Conservation (phyloP, 2,329 filamentous ascomycete species). For the Trichoderma asperellum region DNA sequence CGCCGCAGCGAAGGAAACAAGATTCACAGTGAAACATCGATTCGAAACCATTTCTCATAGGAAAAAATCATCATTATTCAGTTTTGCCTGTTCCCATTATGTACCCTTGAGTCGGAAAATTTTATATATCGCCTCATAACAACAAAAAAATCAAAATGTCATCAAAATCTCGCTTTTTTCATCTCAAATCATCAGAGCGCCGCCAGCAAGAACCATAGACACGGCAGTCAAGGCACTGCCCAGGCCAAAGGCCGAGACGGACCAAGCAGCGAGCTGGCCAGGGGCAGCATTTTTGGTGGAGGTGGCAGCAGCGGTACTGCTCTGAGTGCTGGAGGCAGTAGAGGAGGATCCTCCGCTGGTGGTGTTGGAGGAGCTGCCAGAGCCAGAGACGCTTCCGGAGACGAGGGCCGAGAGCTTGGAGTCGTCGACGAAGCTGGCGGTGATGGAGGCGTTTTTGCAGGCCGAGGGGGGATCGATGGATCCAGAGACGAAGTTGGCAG, state of each 20-base stretch:
- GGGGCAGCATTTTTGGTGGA: conserved; percentile 36
- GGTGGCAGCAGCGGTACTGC: conserved; percentile 32
- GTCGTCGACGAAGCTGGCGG: conserved; percentile 41
- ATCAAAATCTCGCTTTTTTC: background rate
- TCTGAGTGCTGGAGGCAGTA: conserved; percentile 31
- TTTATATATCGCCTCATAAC: conserved; percentile 7
- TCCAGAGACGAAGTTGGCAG: conserved; percentile 59
- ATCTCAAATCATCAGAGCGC: conserved; percentile 37
- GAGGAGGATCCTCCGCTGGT: conserved; percentile 19
- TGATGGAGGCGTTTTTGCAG: conserved; percentile 45
- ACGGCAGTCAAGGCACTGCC: conserved; percentile 35
- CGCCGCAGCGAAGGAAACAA: background rate
- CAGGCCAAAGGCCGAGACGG: conserved; percentile 32
- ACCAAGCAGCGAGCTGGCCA: conserved; percentile 34
- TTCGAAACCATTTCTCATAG: background rate
- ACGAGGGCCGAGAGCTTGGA: conserved; percentile 43
- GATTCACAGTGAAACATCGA: background rate
- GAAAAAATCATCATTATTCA: conserved; percentile 7
- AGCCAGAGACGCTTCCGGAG: conserved; percentile 3
- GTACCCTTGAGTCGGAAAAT: conserved; percentile 3
- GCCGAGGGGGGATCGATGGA: conserved; percentile 38
- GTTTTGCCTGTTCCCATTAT: background rate
- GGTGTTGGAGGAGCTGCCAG: conserved; percentile 25
- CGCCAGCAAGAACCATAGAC: conserved; percentile 39
- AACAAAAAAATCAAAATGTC: background rate